Evolutionary conservation across 208 protist genomes (phyloP).

Genomic region (Leishmania gerbilli): DNA sequence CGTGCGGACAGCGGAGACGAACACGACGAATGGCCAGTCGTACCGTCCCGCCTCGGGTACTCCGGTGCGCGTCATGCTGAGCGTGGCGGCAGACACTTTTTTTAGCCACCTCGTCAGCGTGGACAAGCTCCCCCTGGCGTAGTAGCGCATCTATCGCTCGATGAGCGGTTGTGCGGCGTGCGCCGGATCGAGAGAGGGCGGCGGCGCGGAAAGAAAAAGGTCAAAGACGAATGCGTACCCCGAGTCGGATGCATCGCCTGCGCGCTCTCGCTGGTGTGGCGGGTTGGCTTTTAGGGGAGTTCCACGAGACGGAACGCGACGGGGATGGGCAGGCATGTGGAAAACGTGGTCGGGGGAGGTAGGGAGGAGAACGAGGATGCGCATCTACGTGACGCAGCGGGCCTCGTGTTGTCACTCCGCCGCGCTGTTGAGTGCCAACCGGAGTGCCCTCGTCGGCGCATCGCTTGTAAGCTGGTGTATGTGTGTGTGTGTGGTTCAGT

Average conservation of each 20-base stretch:
- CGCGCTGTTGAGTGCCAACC: neutral
- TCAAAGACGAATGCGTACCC: neutral
- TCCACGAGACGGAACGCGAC: neutral
- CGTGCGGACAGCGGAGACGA: slow-evolving; percentile 24
- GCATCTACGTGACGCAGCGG: neutral
- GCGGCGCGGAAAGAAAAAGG: neutral
- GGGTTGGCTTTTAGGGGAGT: neutral
- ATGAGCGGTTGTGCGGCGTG: neutral
- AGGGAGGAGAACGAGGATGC: neutral
- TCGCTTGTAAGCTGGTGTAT: neutral
- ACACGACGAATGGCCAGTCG: slow-evolving; percentile 15
- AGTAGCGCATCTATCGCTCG: neutral
- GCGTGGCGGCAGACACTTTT: slow-evolving; percentile 32
- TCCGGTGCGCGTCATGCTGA: slow-evolving; percentile 42
- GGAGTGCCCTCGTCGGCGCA: neutral
- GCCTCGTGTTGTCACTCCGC: neutral
- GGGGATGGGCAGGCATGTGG: neutral
- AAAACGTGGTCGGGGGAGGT: neutral
- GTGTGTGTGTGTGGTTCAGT: neutral
- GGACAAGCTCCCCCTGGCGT: slow-evolving; percentile 17
- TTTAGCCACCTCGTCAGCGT: slow-evolving; percentile 41
- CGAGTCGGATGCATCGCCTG: neutral
- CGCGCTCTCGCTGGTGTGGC: neutral
- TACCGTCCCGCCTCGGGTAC: slow-evolving; percentile 28
- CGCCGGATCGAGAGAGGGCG: neutral